These are phyloP conservation scores for Albatrellus ellisii DNA, from an alignment of 768 basidiomycete species.

Conservation along the genomic window DNA sequence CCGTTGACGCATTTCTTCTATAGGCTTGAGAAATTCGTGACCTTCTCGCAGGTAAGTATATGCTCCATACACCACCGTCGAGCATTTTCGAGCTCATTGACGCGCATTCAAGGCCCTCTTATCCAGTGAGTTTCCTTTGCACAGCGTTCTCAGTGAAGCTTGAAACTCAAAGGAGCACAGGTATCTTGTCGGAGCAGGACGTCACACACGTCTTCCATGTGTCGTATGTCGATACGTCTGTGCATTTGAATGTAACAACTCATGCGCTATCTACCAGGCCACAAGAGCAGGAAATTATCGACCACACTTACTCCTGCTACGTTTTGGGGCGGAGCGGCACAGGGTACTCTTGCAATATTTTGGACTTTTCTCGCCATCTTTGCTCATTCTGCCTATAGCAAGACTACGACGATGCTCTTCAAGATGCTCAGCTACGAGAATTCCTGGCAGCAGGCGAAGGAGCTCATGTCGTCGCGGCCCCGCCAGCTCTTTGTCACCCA, in stretches of 20 bases:
- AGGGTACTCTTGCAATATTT: slow-evolving; percentile 39
- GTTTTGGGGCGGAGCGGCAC: slow-evolving; percentile 48
- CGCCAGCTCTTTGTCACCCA: slow-evolving; percentile 66
- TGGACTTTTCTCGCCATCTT: neutral
- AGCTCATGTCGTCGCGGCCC: slow-evolving; percentile 28
- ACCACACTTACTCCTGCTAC: slow-evolving; percentile 7
- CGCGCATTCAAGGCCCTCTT: too few species aligned
- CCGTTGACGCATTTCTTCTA: neutral
- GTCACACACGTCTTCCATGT: slow-evolving; percentile 9
- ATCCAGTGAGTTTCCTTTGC: too few species aligned
- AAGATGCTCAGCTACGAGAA: slow-evolving; percentile 60
- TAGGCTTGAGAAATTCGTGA: slow-evolving; percentile 7
- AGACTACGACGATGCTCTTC: slow-evolving; percentile 68
- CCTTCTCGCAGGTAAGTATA: neutral
- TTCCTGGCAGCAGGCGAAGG: slow-evolving; percentile 31
- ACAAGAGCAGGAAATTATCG: slow-evolving; percentile 10
- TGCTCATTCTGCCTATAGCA: slow-evolving; percentile 30
- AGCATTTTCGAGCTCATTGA: too few species aligned
- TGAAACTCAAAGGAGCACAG: neutral
- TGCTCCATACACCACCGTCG: too few species aligned
- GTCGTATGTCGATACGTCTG: slow-evolving; percentile 9
- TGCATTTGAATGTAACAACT: neutral
- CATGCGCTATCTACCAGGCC: neutral
- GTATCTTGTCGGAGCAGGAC: slow-evolving; percentile 8
- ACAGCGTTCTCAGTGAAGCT: too few species aligned